Percentiles rank a stretch among this genome's conserved stretches.
These are phyloP conservation scores for Melanogaster broomeanus DNA, from an alignment of 768 basidiomycete species.

Conservation along the genomic window DNA sequence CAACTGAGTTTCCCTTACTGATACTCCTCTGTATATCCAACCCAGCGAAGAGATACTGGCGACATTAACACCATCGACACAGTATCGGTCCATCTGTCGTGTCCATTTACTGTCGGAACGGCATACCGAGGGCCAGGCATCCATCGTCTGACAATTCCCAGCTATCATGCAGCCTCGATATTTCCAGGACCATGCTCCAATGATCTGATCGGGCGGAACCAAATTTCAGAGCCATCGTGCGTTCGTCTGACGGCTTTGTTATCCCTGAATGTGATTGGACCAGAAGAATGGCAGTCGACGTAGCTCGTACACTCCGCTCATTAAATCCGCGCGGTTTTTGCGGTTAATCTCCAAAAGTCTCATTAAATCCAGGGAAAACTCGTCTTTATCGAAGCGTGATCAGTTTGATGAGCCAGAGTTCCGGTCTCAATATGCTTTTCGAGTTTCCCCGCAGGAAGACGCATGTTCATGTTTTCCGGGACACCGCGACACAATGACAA, in stretches of 20 bases:
- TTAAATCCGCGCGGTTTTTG: constrained; percentile 13
- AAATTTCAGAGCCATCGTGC: constrained; percentile 3
- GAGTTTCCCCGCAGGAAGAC: constrained; percentile 18
- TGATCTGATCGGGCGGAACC: constrained; percentile 15
- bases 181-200: constrained; percentile 1
- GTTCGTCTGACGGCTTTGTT: background rate
- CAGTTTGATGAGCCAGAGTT: constrained; percentile 23
- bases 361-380: constrained; percentile 15
- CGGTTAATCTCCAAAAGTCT: constrained; percentile 28
- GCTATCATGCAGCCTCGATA: constrained; percentile 1
- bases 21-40: constrained; percentile 15
- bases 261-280: background rate
- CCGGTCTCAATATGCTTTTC: constrained; percentile 10
- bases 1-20: constrained; percentile 31
- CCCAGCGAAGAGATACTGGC: constrained; percentile 18
- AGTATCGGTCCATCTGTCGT: constrained; percentile 11
- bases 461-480: constrained; percentile 17
- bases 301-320: constrained; percentile 1
- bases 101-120: constrained; percentile 22
- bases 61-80: constrained; percentile 18
- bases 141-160: constrained; percentile 4
- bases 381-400: constrained; percentile 19
- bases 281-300: background rate
- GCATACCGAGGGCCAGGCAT: constrained; percentile 20
- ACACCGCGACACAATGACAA: constrained; percentile 9